Conservation (phyloP, 2,329 filamentous ascomycete genomes). For the Aureobasidium pullulans region DNA sequence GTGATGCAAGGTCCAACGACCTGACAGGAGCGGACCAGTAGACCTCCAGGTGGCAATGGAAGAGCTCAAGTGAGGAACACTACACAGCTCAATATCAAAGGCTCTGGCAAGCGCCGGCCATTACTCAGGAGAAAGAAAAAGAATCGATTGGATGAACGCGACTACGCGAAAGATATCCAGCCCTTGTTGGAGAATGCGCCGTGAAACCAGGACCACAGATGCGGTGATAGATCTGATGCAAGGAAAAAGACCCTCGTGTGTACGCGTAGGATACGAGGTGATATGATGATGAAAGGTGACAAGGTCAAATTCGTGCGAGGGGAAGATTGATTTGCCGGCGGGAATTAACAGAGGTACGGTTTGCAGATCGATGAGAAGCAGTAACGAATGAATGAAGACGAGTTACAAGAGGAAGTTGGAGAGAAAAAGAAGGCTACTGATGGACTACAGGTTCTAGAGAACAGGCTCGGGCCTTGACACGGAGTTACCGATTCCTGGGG, state of each 20-base stretch:
- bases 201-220: conserved; percentile 6
- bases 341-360: background rate
- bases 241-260: background rate
- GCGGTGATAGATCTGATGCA: conserved; percentile 1
- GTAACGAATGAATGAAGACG: conserved; percentile 8
- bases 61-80: background rate
- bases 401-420: conserved; percentile 5
- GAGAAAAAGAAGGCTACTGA: conserved; percentile 8
- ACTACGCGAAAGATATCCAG: background rate
- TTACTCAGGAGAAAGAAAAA: background rate
- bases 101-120: conserved; percentile 1
- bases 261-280: conserved; percentile 2
- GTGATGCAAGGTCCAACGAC: background rate
- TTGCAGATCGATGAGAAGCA: conserved; percentile 1
- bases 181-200: background rate
- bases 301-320: background rate
- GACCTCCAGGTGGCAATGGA: background rate
- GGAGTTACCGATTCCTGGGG: conserved; percentile 13
- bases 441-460: conserved; percentile 6
- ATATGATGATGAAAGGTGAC: background rate
- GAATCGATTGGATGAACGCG: background rate
- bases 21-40: background rate
- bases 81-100: conserved; percentile 3
- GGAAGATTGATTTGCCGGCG: background rate
- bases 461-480: conserved; percentile 13